Base-by-base conservation (phyloP, 352 stramenopile genomes). In the Globisporangium acanthophoron region DNA sequence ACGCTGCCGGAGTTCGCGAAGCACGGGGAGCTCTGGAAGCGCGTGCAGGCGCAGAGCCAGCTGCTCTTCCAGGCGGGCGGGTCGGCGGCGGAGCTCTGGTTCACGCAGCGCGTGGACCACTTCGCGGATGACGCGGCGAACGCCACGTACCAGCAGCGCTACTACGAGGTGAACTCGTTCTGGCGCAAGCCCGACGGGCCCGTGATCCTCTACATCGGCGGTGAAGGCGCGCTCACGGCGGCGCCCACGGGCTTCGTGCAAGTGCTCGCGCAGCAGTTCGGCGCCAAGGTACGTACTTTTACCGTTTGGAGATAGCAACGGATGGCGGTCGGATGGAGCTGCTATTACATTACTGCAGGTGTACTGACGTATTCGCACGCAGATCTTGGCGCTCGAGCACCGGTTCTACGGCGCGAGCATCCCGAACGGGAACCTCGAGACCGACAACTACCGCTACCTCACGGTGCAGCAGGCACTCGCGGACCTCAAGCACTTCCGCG, bases 361-460 rank as follows among this genome's bases (percentile, higher is more conserved):
- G n/a, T 39, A 12, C 16, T 20, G 20, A 29, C 8, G 18, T 24
- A 3, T 35, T 20, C 49, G 37, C 4, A 35, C 59, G 27, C 61
- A 89, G 65, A 80, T 94, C 55, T 55, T 96, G 54, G 81, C 87
- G 43, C 68, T 96, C 15, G 87, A 96, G 58, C 87, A 96, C 60
- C 79, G 87, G 15, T 96, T 94, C 49, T 96, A 96, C 53, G 87
- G 87, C 29, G 79, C 92, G 61, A 92, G 80, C 58, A 65, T 92
- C 16, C 86, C 87, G n/a, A 88, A 88, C 31, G 67, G 70, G 29
- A 78, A 88, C 59, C 62, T 94, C 31, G 85, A 80, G 49, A 90
- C 76, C 0, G 60, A 69, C 5, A 92, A 94, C 64, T 85, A 92
- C 61, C 64, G 67, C 8, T 90, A 79, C 43, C 68, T 96, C 51